Conservation (phyloP, 306 rosid species). For the Nissolia schottii region DNA sequence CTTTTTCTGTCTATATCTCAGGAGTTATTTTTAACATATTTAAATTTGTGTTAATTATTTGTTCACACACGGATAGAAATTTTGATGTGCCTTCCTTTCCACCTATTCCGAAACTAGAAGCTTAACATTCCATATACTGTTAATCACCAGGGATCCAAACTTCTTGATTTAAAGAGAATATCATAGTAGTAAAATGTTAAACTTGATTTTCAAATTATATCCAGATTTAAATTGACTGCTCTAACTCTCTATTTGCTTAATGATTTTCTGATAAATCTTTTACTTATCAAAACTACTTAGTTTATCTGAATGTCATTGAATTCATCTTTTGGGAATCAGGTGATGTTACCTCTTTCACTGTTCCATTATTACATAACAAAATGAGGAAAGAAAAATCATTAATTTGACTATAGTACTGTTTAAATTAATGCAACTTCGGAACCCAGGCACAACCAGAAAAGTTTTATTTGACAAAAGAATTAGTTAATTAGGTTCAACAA, state of each 20-base stretch:
- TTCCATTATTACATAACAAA: not conserved
- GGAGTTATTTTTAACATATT: not conserved
- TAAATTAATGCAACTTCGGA: not conserved
- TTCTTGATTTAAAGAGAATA: not conserved
- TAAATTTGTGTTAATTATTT: not conserved
- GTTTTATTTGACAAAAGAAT: not conserved
- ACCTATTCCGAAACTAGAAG: not conserved
- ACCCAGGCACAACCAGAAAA: not conserved
- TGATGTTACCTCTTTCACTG: not conserved
- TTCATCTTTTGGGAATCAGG: not conserved
- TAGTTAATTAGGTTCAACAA: not conserved
- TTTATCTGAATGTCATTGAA: not conserved
- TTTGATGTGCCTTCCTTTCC: not conserved
- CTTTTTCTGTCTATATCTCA: not conserved
- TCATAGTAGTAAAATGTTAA: not conserved
- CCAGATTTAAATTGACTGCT: not conserved
- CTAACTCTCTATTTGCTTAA: not conserved
- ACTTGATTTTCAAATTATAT: not conserved
- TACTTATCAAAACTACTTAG: not conserved
- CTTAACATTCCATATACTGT: not conserved
- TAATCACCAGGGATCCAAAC: not conserved
- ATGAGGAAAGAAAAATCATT: not conserved
- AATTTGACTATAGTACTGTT: not conserved
- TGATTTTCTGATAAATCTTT: not conserved
- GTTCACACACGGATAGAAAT: not conserved